phyloP scores from a whole-genome alignment of 768 basidiomycete species.

The Boletus patriciae region DNA sequence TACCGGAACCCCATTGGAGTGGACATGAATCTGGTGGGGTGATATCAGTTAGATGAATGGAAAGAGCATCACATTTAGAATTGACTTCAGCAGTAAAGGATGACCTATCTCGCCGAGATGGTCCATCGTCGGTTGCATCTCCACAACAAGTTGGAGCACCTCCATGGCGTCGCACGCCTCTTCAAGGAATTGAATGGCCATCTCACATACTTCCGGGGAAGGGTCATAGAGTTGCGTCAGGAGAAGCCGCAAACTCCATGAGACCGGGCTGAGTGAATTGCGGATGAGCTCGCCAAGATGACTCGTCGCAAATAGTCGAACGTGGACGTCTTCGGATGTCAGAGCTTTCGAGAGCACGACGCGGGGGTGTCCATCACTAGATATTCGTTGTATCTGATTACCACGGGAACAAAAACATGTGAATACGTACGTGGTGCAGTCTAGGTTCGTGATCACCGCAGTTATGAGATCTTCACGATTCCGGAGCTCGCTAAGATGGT shows the following conservation, averaged over 20 bases:
- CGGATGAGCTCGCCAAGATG: conserved; percentile 83
- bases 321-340: conserved; percentile 90
- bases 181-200: conserved; percentile 86
- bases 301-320: conserved; percentile 84
- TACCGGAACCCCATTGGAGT: conserved; percentile 92
- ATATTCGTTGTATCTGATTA: conserved; percentile 4
- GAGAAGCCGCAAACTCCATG: conserved; percentile 89
- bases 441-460: conserved; percentile 86
- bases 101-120: conserved; percentile 94
- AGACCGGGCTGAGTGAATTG: conserved; percentile 57
- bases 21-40: conserved; percentile 77
- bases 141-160: conserved; percentile 84
- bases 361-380: conserved; percentile 90
- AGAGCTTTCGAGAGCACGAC: conserved; percentile 92
- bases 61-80: not conserved
- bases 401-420: not conserved
- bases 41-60: not conserved
- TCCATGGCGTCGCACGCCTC: conserved; percentile 86
- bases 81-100: conserved; percentile 81
- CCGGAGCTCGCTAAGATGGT: conserved; percentile 88
- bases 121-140: conserved; percentile 93
- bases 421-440: conserved; percentile 77
- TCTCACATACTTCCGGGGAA: conserved; percentile 82
- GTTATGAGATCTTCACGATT: conserved; percentile 92
- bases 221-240: conserved; percentile 97